Base-by-base conservation (phyloP, 805 yeast species). In the Candida mattraensis region DNA sequence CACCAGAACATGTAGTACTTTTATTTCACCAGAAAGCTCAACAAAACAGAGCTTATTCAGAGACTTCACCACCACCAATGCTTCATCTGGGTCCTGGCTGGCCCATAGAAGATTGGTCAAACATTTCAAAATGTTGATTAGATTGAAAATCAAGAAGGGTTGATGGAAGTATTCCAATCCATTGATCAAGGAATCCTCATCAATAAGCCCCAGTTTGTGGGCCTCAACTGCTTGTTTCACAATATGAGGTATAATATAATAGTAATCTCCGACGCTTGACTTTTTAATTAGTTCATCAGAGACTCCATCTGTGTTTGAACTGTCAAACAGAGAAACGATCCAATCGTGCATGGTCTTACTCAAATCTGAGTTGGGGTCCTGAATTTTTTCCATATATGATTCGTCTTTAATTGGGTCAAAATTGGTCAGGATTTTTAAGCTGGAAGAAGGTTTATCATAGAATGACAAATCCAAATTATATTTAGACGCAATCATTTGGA, bases 121-220 rank as follows among this genome's bases (percentile, higher is more conserved):
- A n/a, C 35, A 44, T 23, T 46, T 44, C 15, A 55, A 28, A 3
- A 79, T 72, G n/a, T 76, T 74, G 5, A 75, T 61, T 21, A 79
- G 52, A 9, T 81, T 72, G 6, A 74, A 66, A 2, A 84, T 66
- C 45, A 91, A 66, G 44, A 86, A 84, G 3, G 87, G 83, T 51
- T 89, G 96, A 28, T 84, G 67, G 47, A 91, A 83, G 51, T 89
- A 87, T 51, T 89, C 97, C 22, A 91, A 66, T 0, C 96, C 97
- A 37, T 84, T 85, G 30, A 70, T 71, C 25, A 87, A 65, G 4
- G 78, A 72, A 4, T 79, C 80, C 7, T 71, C 56, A 45, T 78
- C 82, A 3, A 86, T 67, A 10, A 76, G 60, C 1, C 74, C 76
- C 16, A 70, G 59, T 15, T 72, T 70, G 32, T 76, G 67, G 1